These are phyloP conservation scores for Metschnikowia aberdeeniae DNA, from an alignment of 805 yeast species.

Conservation along the genomic window DNA sequence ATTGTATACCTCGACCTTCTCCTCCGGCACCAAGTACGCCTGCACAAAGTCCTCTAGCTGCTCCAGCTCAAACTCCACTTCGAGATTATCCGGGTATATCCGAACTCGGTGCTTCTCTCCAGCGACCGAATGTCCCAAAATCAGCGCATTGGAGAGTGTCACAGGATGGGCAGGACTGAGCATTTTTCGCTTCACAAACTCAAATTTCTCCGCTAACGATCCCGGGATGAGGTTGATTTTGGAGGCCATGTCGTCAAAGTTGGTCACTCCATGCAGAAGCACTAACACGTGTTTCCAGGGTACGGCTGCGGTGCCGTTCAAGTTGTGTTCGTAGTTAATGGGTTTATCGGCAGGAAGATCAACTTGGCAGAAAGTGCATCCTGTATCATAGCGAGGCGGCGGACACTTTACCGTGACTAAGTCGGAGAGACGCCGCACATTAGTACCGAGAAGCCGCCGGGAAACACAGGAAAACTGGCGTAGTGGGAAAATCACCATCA, in stretches of 20 bases:
- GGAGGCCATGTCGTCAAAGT: conserved; percentile 42
- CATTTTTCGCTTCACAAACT: conserved; percentile 26
- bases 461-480: no score
- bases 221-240: conserved; percentile 48
- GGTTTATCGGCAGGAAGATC: conserved; percentile 41
- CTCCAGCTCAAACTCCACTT: conserved; percentile 31
- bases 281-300: conserved; percentile 57
- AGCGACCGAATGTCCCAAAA: background rate
- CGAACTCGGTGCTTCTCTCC: conserved; percentile 26
- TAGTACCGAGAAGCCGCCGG: no score
- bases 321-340: conserved; percentile 35
- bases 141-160: conserved; percentile 43
- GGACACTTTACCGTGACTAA: conserved; percentile 38
- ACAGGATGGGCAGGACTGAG: conserved; percentile 48
- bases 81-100: conserved; percentile 53
- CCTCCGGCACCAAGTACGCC: conserved; percentile 37
- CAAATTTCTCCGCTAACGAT: conserved; percentile 40
- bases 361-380: conserved; percentile 54
- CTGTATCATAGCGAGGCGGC: conserved; percentile 49
- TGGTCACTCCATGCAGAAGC: conserved; percentile 40
- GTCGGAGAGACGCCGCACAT: no score
- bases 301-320: conserved; percentile 46
- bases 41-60: conserved; percentile 36
- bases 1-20: conserved; percentile 19
- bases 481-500: no score